Conservation (phyloP, 169 alveolate species). For the Theileria parva region DNA sequence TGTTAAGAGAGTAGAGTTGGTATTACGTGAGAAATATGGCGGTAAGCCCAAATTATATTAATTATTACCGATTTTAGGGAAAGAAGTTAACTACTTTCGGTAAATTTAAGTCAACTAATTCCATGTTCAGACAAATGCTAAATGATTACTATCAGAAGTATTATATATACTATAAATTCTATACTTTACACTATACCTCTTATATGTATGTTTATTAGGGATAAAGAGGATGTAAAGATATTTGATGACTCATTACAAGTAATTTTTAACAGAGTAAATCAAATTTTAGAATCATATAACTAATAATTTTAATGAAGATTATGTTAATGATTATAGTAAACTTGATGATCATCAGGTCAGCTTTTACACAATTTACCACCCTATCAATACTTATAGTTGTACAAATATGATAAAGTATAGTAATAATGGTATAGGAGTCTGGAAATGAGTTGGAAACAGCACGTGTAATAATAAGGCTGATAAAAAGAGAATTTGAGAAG, state of each 20-base stretch:
- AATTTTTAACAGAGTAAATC: not conserved
- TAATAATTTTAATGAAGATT: slow-evolving; percentile 11
- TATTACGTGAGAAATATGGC: slow-evolving; percentile 40
- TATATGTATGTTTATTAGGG: not conserved
- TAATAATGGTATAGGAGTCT: slow-evolving; percentile 2
- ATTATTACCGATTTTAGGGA: slow-evolving; percentile 11
- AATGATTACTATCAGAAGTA: slow-evolving; percentile 42
- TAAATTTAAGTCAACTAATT: not conserved
- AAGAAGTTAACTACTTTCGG: slow-evolving; percentile 58
- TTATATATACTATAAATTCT: not conserved
- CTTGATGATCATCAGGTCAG: slow-evolving; percentile 12
- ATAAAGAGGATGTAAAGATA: slow-evolving; percentile 27
- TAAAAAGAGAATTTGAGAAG: slow-evolving; percentile 52
- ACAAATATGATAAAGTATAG: not conserved
- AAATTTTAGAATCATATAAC: slow-evolving; percentile 1
- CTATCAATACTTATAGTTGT: not conserved
- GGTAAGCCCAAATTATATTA: slow-evolving; percentile 27
- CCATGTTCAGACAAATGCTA: slow-evolving; percentile 47
- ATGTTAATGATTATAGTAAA: slow-evolving; percentile 3
- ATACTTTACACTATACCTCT: too few species aligned
- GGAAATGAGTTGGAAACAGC: slow-evolving; percentile 21
- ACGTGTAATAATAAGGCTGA: slow-evolving; percentile 35
- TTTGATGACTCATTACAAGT: slow-evolving; percentile 4
- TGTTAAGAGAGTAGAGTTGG: slow-evolving; percentile 47
- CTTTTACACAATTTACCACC: not conserved